Evolutionary conservation across 371 early-diverging fungal species (phyloP).

Genomic region (Nematocida homosporus): DNA sequence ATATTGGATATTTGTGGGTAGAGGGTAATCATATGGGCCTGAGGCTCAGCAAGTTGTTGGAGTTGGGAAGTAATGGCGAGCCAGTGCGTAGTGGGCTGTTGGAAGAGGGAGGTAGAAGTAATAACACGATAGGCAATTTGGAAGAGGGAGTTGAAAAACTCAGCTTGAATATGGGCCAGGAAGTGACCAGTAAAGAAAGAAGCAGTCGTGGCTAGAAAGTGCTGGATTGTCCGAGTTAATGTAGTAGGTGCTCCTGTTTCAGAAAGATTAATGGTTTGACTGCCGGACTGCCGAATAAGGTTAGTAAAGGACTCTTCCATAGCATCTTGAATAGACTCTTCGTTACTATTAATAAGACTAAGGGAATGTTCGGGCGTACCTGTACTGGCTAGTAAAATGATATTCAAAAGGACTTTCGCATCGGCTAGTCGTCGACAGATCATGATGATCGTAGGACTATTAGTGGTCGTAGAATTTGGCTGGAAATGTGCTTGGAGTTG

Average conservation of each 20-base stretch:
- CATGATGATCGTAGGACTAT: neutral
- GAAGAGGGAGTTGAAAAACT: slow-evolving; percentile 14
- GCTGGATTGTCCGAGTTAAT: neutral
- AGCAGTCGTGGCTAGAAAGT: neutral
- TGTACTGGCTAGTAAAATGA: neutral
- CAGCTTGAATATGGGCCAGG: slow-evolving; percentile 8
- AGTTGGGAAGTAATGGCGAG: neutral
- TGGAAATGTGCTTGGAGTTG: slow-evolving; percentile 10
- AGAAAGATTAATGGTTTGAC: neutral
- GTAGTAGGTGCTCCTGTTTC: neutral
- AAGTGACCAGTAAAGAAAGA: slow-evolving; percentile 8
- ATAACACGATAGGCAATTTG: neutral
- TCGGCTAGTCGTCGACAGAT: slow-evolving; percentile 14
- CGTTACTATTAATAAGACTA: neutral
- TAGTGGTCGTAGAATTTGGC: neutral
- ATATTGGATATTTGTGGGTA: slow-evolving; percentile 12
- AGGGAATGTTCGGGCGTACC: neutral
- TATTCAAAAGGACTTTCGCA: slow-evolving; percentile 4
- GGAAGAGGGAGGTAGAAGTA: neutral
- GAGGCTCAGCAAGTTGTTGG: neutral
- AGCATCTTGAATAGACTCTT: neutral
- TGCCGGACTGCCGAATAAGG: neutral
- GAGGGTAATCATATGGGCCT: neutral
- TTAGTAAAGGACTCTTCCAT: slow-evolving; percentile 17
- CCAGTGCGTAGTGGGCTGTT: slow-evolving; percentile 3